Evolutionary conservation across 805 yeast species (phyloP).

Genomic region (Teunomyces funiuensis): DNA sequence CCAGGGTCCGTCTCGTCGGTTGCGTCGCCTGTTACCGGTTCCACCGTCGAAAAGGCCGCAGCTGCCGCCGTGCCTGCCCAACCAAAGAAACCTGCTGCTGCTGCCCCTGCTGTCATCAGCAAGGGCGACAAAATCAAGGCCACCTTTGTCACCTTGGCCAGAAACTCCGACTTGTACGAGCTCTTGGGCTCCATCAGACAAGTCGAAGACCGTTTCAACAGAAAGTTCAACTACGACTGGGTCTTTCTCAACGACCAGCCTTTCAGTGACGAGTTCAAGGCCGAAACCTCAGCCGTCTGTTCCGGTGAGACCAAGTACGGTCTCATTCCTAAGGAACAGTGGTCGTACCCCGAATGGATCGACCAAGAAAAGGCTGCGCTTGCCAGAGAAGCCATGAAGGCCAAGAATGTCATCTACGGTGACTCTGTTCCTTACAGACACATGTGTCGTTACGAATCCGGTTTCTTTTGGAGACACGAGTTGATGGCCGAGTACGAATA

Average conservation of each 20-base stretch:
- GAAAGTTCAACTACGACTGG: conserved; percentile 86
- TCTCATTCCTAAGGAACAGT: conserved; percentile 75
- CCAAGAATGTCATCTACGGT: conserved; percentile 66
- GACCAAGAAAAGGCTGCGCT: conserved; percentile 69
- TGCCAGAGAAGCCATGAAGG: conserved; percentile 58
- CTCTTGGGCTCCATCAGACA: conserved; percentile 66
- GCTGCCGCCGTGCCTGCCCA: conserved; percentile 10
- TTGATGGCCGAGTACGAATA: conserved; percentile 74
- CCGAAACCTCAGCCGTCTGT: conserved; percentile 61
- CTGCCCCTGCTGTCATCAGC: conserved; percentile 6
- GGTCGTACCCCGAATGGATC: conserved; percentile 86
- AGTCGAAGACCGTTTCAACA: conserved; percentile 88
- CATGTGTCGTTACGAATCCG: conserved; percentile 91
- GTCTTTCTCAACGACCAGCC: conserved; percentile 87
- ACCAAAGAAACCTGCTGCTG: conserved; percentile 9
- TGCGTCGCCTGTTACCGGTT: neutral
- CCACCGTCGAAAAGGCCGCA: neutral
- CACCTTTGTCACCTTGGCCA: conserved; percentile 76
- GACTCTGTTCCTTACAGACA: conserved; percentile 77
- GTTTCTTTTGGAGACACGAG: conserved; percentile 82
- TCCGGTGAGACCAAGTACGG: conserved; percentile 83
- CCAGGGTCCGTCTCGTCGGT: conserved; percentile 4
- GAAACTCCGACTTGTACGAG: conserved; percentile 68
- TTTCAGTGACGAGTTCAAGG: conserved; percentile 79
- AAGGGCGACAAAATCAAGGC: conserved; percentile 55